Evolutionary conservation across 805 yeast genomes (phyloP).

Genomic region (Candida manassasensis): DNA sequence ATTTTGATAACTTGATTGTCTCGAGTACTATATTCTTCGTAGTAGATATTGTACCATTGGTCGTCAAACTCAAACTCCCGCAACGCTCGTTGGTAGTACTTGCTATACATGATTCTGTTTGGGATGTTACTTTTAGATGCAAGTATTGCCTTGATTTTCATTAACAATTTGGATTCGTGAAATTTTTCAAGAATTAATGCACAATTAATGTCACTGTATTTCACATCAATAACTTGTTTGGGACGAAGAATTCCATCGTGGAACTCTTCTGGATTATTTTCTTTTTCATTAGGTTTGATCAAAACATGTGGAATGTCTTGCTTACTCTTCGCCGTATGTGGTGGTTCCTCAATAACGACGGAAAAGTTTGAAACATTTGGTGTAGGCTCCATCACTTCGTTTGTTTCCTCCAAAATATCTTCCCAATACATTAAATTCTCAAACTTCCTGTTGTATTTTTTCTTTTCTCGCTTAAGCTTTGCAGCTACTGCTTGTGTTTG

Average conservation of each 20-base stretch:
- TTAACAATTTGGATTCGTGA: neutral
- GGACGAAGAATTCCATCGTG: neutral
- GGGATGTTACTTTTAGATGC: conserved; percentile 3
- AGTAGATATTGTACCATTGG: neutral
- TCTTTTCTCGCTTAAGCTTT: neutral
- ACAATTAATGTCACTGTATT: conserved; percentile 2
- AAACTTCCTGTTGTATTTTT: conserved; percentile 1
- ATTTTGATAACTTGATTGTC: conserved; percentile 2
- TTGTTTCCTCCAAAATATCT: neutral
- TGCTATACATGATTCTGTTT: neutral
- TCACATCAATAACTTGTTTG: neutral
- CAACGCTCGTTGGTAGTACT: conserved; percentile 1
- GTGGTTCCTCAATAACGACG: neutral
- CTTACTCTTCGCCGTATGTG: neutral
- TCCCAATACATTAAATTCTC: conserved; percentile 4
- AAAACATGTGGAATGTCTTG: neutral
- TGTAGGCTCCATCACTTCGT: neutral
- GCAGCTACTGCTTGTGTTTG: neutral
- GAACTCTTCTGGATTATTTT: neutral
- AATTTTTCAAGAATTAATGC: conserved; percentile 2
- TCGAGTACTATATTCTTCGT: neutral
- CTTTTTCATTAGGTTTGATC: neutral
- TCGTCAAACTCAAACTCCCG: neutral
- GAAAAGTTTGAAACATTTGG: neutral
- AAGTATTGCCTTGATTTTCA: conserved; percentile 3